These are phyloP conservation scores for Sideroxylon spinosum DNA, from an alignment of 179 eudicot species.

Conservation along the genomic window DNA sequence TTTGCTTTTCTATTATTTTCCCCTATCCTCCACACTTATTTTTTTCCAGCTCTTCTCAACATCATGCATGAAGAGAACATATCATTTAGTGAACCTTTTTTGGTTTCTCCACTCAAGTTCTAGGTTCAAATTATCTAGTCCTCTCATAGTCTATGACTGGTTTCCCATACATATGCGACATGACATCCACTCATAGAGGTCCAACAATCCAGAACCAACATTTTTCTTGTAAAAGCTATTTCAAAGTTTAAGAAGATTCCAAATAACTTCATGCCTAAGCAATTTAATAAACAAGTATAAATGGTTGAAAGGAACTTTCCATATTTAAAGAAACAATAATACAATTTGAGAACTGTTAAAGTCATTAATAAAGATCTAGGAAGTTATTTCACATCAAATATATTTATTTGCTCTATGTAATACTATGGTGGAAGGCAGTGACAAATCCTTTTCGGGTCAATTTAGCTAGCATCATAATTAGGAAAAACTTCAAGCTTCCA, in stretches of 20 bases:
- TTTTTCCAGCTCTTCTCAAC: neutral
- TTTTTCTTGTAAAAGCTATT: neutral
- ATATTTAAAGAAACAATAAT: neutral
- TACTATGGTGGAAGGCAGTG: too few relatives aligned
- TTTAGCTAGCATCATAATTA: neutral
- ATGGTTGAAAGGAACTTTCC: neutral
- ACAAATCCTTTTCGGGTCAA: neutral
- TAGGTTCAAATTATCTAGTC: neutral
- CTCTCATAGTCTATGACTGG: neutral
- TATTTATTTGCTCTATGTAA: neutral
- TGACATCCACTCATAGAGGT: conserved; percentile 3
- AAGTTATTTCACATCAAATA: neutral
- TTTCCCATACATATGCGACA: neutral
- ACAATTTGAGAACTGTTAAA: neutral
- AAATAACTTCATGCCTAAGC: conserved; percentile 7
- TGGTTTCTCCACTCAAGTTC: neutral
- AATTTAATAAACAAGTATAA: neutral
- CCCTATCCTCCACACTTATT: neutral
- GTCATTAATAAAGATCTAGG: neutral
- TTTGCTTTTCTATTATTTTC: neutral
- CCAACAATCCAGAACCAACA: conserved; percentile 5
- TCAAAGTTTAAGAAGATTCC: neutral
- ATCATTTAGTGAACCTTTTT: neutral
- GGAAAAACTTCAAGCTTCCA: neutral
- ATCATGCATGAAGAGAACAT: conserved; percentile 5